Evolutionary conservation across 768 basidiomycete species (phyloP).

Genomic region (Tulasnella sp.): DNA sequence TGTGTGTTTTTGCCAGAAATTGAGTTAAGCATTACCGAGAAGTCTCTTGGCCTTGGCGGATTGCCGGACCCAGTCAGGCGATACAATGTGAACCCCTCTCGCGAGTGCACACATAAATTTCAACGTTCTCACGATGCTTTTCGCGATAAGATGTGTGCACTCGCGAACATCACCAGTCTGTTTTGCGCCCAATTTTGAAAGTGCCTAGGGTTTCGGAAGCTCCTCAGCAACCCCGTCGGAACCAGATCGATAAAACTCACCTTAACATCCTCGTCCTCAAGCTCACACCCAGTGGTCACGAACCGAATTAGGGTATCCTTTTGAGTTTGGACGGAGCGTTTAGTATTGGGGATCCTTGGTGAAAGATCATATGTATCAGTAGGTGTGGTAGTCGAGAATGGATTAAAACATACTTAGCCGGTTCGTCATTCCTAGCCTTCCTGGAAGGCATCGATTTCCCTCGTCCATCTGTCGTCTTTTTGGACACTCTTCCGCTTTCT

Average conservation of each 20-base stretch:
- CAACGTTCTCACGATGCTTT: constrained; percentile 62
- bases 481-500: neutral
- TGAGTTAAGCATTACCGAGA: constrained; percentile 40
- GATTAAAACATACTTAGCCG: too few species aligned
- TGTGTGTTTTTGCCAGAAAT: neutral
- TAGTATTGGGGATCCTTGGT: too few species aligned
- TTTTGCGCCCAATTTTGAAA: constrained; percentile 54
- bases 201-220: constrained; percentile 37
- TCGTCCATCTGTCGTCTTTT: too few species aligned
- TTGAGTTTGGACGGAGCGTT: too few species aligned
- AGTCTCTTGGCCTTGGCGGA: constrained; percentile 44
- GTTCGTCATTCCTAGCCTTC: too few species aligned
- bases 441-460: too few species aligned
- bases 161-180: constrained; percentile 46
- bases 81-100: constrained; percentile 46
- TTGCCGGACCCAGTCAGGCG: constrained; percentile 51
- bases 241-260: too few species aligned
- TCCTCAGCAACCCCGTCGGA: constrained; percentile 22
- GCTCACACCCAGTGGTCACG: too few species aligned
- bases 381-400: too few species aligned
- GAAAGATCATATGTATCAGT: too few species aligned
- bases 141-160: constrained; percentile 69
- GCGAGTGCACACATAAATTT: constrained; percentile 76
- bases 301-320: too few species aligned
- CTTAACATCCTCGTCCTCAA: too few species aligned